A percentile compares a stretch with the other conserved stretches of the same genome.
phyloP scores from a whole-genome alignment of 345 rosid genomes.

The Aegle marmelos region DNA sequence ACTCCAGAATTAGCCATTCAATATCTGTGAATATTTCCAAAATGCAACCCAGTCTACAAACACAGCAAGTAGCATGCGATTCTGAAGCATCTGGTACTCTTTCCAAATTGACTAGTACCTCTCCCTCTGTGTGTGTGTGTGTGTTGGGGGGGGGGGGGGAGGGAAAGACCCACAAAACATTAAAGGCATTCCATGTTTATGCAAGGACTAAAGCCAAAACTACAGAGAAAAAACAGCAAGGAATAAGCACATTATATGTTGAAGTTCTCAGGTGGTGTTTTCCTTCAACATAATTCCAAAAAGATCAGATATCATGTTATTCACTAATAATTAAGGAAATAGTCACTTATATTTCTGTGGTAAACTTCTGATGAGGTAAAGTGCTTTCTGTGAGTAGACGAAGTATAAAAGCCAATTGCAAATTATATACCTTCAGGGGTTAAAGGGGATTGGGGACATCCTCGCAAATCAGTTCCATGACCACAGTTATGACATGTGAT shows the following conservation, averaged over 20 bases:
- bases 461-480: conserved; percentile 92
- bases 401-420: neutral
- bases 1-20: too few relatives aligned
- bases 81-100: neutral
- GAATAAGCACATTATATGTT: neutral
- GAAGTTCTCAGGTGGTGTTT: neutral
- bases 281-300: neutral
- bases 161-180: too few relatives aligned
- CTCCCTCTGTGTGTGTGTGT: too few relatives aligned
- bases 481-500: conserved; percentile 87
- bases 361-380: neutral
- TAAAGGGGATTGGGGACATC: conserved; percentile 89
- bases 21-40: too few relatives aligned
- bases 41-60: neutral
- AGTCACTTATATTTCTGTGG: neutral
- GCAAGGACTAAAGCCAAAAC: neutral
- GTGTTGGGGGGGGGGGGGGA: too few relatives aligned
- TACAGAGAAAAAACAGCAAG: neutral
- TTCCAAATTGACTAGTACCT: too few relatives aligned
- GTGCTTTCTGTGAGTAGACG: neutral
- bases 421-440: conserved; percentile 52
- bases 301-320: neutral
- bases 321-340: neutral
- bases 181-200: neutral
- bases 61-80: neutral